Evolutionary conservation across 2,329 filamentous ascomycete species (phyloP).

Genomic region (Bipolaris gigantea): DNA sequence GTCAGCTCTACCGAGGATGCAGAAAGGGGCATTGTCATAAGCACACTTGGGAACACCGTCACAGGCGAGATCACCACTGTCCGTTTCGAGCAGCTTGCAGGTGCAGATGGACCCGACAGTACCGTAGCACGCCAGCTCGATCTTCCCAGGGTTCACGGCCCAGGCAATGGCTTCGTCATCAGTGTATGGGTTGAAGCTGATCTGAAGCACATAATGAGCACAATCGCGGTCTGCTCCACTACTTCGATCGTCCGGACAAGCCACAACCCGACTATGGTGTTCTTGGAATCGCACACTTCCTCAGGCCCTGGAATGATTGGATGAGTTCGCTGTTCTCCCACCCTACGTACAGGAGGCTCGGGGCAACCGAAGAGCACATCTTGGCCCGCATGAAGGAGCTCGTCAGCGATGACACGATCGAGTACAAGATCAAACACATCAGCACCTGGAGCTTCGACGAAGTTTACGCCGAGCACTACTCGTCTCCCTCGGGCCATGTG

Average conservation of each 20-base stretch:
- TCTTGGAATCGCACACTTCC: conserved; percentile 6
- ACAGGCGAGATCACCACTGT: conserved; percentile 4
- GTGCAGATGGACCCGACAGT: conserved; percentile 5
- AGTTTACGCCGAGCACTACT: conserved; percentile 4
- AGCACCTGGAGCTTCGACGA: conserved; percentile 9
- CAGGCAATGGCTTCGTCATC: conserved; percentile 7
- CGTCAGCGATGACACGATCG: conserved; percentile 2
- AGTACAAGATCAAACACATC: conserved; percentile 6
- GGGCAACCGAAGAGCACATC: conserved; percentile 4
- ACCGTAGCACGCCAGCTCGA: conserved; percentile 1
- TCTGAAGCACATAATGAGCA: not conserved
- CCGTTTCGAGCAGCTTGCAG: conserved; percentile 1
- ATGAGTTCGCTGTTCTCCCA: conserved; percentile 5
- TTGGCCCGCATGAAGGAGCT: conserved; percentile 5
- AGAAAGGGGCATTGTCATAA: not conserved
- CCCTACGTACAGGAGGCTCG: conserved; percentile 3
- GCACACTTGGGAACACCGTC: not conserved
- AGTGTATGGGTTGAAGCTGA: conserved; percentile 6
- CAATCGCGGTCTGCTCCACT: conserved; percentile 1
- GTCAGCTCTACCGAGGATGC: conserved; percentile 2
- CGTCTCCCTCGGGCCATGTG: not conserved
- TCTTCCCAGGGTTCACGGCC: not conserved
- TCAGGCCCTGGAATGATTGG: conserved; percentile 6
- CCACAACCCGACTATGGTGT: conserved; percentile 4
- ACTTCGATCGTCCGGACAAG: conserved; percentile 3